Base-by-base conservation (phyloP, 352 stramenopile species). In the Plasmopara halstedii region DNA sequence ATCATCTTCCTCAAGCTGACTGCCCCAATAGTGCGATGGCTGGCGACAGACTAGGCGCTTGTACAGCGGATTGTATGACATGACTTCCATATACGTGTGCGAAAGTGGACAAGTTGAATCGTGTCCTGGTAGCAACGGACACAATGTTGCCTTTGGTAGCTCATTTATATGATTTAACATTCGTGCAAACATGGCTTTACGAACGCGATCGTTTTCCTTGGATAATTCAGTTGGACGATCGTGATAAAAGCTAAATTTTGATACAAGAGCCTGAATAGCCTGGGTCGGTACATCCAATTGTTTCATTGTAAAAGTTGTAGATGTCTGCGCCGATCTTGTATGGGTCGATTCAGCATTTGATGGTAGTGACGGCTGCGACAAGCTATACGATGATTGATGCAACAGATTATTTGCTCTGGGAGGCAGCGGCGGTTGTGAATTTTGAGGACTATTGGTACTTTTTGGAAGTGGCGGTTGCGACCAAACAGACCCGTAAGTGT, bases 121-220 rank as follows among this genome's bases (percentile, higher is more conserved):
- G 22, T 66, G 47, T 13, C 53, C 45, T 33, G n/a, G 46, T 23
- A 41, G 45, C 2, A 60, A 42, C 21, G 50, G 55, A 46, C 67
- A 79, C 36, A 79, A 17, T 11, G 53, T 69, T n/a, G 67, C 67
- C 49, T 79, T 75, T 9, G 60, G 53, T 37, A 79, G 50, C 29
- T 43, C 34, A 15, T 62, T 49, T 50, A 75, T 75, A 56, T 79
- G 67, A 52, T 75, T 71, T 29, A 79, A 53, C 64, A 75, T 79
- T 1, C 64, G 61, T 10, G 61, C 50, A 31, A 79, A 79, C 62
- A 71, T 70, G 38, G 53, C 51, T 34, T 55, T 67, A 29, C 49
- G 46, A 10, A 57, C 49, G 9, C 42, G 43, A n/a, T 70, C 56
- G 38, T 44, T 64, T 40, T 67, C 56, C 19, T 58, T 62, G 22